These are phyloP conservation scores for Colletotrichum salicis DNA, from an alignment of 2,329 filamentous ascomycete genomes.

Conservation along the genomic window DNA sequence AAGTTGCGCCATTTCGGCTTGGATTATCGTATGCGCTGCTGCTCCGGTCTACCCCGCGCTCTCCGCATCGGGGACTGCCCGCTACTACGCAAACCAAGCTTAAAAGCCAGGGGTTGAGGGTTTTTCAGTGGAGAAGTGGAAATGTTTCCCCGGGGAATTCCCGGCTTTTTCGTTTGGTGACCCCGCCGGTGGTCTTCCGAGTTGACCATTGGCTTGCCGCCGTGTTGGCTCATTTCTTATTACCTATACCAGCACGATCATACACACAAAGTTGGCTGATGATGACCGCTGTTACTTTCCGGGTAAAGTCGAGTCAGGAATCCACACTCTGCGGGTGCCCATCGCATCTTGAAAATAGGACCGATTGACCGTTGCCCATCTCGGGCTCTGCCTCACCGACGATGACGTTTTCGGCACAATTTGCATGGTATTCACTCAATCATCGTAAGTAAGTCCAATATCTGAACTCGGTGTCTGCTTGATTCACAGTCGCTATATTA, in stretches of 20 bases:
- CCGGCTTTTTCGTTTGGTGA: background rate
- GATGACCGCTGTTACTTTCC: background rate
- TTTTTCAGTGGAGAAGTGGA: background rate
- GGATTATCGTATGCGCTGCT: background rate
- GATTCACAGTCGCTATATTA: background rate
- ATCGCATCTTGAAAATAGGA: background rate
- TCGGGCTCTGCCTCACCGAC: constrained; percentile 13
- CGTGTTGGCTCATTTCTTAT: background rate
- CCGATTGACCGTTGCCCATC: constrained; percentile 11
- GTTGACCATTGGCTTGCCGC: background rate
- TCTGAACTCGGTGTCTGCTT: background rate
- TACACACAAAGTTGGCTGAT: background rate
- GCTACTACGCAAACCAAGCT: background rate
- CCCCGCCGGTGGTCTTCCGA: background rate
- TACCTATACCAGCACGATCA: background rate
- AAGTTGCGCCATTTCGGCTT: constrained; percentile 13
- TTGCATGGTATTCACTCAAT: too few species aligned
- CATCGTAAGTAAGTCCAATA: background rate
- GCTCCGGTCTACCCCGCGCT: too few species aligned
- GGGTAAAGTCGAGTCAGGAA: constrained; percentile 24
- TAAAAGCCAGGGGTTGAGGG: background rate
- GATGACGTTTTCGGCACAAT: background rate
- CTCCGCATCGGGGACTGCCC: too few species aligned
- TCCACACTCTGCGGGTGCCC: background rate
- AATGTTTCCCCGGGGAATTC: too few species aligned